Conservation (phyloP, 352 stramenopile genomes). For the Peronospora destructor region DNA sequence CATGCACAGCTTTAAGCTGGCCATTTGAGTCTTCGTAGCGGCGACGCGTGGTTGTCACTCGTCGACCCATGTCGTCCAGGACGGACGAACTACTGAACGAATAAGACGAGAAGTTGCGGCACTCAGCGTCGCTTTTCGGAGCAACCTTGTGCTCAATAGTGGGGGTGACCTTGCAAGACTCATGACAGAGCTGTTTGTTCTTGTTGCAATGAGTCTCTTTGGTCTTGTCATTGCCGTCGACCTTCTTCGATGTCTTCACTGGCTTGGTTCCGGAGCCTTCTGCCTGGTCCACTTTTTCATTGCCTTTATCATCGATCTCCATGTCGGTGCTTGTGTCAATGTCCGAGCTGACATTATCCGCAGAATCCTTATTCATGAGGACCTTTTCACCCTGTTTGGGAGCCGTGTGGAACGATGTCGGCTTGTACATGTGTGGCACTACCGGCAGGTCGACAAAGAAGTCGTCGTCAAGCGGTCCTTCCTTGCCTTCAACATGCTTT, state of each 20-base stretch:
- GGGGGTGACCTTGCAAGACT: constrained; percentile 1
- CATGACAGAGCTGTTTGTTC: constrained; percentile 1
- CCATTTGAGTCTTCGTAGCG: constrained; percentile 36
- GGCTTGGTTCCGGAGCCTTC: background rate
- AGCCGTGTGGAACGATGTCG: background rate
- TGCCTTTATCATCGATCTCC: constrained; percentile 12
- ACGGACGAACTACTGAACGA: constrained; percentile 34
- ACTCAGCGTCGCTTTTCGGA: background rate
- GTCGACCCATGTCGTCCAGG: constrained; percentile 32
- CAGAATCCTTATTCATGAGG: background rate
- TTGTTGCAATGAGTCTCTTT: constrained; percentile 1
- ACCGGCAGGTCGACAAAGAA: constrained; percentile 14
- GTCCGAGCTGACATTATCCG: background rate
- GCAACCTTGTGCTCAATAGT: background rate
- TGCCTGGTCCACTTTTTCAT: background rate
- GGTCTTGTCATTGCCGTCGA: background rate
- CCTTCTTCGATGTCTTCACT: background rate
- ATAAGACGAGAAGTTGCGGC: constrained; percentile 30
- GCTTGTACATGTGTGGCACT: background rate
- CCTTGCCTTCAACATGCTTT: background rate
- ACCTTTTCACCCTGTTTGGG: background rate
- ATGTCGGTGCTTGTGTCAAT: constrained; percentile 8
- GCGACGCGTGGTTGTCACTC: constrained; percentile 30
- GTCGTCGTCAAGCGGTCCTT: constrained; percentile 5
- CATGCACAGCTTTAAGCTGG: constrained; percentile 28